Base-by-base conservation (phyloP, 140 eudicot genomes). In the Cichorium intybus region DNA sequence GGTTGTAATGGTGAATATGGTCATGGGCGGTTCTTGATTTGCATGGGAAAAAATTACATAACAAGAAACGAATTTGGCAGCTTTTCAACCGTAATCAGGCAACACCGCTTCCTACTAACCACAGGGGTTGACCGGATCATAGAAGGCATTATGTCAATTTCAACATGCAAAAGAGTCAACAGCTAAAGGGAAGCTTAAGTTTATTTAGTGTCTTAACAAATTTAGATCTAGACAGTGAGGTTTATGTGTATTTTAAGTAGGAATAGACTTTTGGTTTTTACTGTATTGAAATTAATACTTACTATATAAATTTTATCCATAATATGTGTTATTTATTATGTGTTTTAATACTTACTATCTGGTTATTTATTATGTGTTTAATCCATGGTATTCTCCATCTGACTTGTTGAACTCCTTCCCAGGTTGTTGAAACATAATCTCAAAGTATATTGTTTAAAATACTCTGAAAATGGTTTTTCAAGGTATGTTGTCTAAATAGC, bases 91-190 rank as follows among this genome's bases (percentile, higher is more conserved):
- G 83, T 90, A 15, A 28, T 87, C 56, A 81, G 85, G 76, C 77
- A 96, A 46, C 97, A 91, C 76, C 96, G 88, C 14, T 91, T 87
- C 80, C 87, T 91, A 33, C 75, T 91, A 47, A 85, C 88, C 10
- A 91, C 97, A 86, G n/a, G 88, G 81, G 8, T 72, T 91, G 81
- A 62, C 79, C 0, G 96, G 95, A 24, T 61, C 80, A 17, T 81
- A 79, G 37, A 87, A 77, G 58, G 88, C 87, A 16, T 16, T 87
- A 37, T 91, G 97, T 71, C 94, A 60, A 20, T 52, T 81, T 62
- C 64, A 83, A 83, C 85, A 24, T 66, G 91, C 77, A 2, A 87
- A 87, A 73, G 82, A 60, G 9, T 57, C 87, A 10, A 64, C 64
- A 24, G 77, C 83, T 33, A 85, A 82, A 68, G 95, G 97, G 27